Evolutionary conservation across 306 rosid species (phyloP), one percentile per base, ranked within the genome.

Genomic region (Trifolium repens): DNA sequence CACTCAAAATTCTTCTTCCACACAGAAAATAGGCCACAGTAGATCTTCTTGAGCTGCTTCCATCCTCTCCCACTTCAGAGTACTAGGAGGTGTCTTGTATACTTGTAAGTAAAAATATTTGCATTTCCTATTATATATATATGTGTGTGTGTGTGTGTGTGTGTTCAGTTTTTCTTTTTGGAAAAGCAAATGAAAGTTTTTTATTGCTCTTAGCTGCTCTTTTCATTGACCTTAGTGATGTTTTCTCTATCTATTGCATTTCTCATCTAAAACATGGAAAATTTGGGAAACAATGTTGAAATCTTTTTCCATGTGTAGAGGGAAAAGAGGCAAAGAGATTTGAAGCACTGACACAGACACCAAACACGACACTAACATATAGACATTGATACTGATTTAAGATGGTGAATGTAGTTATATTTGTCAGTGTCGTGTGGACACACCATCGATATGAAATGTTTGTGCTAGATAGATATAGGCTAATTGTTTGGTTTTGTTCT

Each of bases 41-140:
- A 19, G 57, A 71, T 30, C 54, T 54, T 32, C 6, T 32, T 32
- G 6, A 32, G 6, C 35, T 74, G 73, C 37, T 57, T 73, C n/a
- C 72, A 74, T 40, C 39, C 16, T 49, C 49, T 57, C 62, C 60
- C 80, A 58, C 30, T 26, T 70, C 30, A 69, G 8, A 84, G 82
- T 8, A 63, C 79, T 43, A 10, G 2, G 27, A 80, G 66, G 55
- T 55, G 52, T 50, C 12, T 78, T 57, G 27, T 61, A 42, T 24
- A 54, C 22, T 76, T 73, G 87, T 79, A 78, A 75, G 87, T 83
- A 71, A 54, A 72, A 27, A 37, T 11, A 55, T 76, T 72, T 52
- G 13, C 55, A 52, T 78, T 71, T 71, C 57, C 40, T 37, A 24
- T 49, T n/a, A n/a, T n/a, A n/a, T n/a, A n/a, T n/a, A n/a, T n/a